Evolutionary conservation across 306 rosid genomes (phyloP), one percentile per base, ranked within the genome.

Genomic region (Medicago lupulina): DNA sequence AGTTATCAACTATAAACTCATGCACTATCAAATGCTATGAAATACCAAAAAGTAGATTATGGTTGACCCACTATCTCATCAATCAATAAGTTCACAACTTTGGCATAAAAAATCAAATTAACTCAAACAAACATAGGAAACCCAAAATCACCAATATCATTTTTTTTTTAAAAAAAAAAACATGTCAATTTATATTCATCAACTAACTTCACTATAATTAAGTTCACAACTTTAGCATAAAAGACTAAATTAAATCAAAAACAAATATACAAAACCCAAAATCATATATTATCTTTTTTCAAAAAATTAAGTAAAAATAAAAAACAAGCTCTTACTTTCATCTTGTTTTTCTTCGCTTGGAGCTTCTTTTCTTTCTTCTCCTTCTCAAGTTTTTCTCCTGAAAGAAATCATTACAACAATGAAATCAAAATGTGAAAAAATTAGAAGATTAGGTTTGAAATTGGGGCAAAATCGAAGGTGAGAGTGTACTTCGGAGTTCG

Each of bases 331-430:
- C 76, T 80, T 13, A 80, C 98, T 66, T 93, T 93, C 98, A 93
- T 93, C 77, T 76, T 88, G 40, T 81, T 89, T 89, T 88, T 85
- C 86, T 83, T 89, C 8, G 96, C 89, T 5, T 83, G 88, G 36
- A 93, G 96, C 89, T 93, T 91, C 86, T 84, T 77, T 3, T 73
- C 78, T 55, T 76, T 75, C 88, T 83, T 91, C 11, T 86, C 89
- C 76, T 83, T 87, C 6, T 84, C 97, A 58, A 58, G 73, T 67
- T 91, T 91, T 79, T 88, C 98, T 50, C 96, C 98, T 88, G 63
- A 70, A 84, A 65, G 34, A 44, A 54, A 76, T 70, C 13, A 36
- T 2, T 51, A 21, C 34, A 38, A 76, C 38, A 51, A 44, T 11
- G 21, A 79, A 51, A 46, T 1, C 39, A 77, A 58, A 77, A 74